Percentiles rank a stretch among this genome's conserved stretches.
Conservation (phyloP, 2,329 filamentous ascomycete genomes). For the Dothideomycetes sp. region DNA sequence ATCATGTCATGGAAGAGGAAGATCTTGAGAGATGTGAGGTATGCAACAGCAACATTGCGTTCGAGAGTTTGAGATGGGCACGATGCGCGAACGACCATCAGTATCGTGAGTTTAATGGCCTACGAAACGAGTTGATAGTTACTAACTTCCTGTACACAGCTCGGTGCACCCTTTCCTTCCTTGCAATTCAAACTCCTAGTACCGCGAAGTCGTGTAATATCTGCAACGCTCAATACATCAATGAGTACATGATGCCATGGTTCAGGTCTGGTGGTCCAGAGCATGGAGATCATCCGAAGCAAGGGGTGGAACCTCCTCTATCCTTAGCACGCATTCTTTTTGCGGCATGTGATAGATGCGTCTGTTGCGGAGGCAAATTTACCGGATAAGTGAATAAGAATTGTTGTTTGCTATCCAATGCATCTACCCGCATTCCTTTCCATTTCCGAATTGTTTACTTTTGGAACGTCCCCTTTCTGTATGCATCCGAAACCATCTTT, state of each 20-base stretch:
- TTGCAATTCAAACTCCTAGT: slow-evolving; percentile 46
- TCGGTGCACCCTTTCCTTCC: slow-evolving; percentile 46
- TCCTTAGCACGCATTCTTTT: slow-evolving; percentile 27
- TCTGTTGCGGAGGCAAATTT: slow-evolving; percentile 32
- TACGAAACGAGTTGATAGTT: no score
- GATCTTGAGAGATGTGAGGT: slow-evolving; percentile 42
- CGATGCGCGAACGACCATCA: slow-evolving; percentile 44
- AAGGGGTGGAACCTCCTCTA: slow-evolving; percentile 16
- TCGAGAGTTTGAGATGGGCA: slow-evolving; percentile 39
- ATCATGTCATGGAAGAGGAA: slow-evolving; percentile 6
- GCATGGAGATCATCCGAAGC: slow-evolving; percentile 12
- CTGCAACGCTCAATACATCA: slow-evolving; percentile 42
- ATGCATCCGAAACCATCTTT: no score
- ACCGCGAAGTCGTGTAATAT: slow-evolving; percentile 45
- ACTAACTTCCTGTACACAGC: slow-evolving; percentile 26
- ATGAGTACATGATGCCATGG: slow-evolving; percentile 29
- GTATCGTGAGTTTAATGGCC: slow-evolving; percentile 35
- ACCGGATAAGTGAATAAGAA: slow-evolving; percentile 18
- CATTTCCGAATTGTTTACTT: no score
- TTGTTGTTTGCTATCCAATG: slow-evolving; percentile 2
- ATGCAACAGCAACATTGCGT: slow-evolving; percentile 39
- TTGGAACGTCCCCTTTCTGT: no score
- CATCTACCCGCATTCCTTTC: slow-evolving; percentile 8
- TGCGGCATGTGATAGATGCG: slow-evolving; percentile 27
- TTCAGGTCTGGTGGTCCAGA: slow-evolving; percentile 1